Evolutionary conservation across 1,284 basidiomycete species (phyloP).

Genomic region (Trichosporon inkin): DNA sequence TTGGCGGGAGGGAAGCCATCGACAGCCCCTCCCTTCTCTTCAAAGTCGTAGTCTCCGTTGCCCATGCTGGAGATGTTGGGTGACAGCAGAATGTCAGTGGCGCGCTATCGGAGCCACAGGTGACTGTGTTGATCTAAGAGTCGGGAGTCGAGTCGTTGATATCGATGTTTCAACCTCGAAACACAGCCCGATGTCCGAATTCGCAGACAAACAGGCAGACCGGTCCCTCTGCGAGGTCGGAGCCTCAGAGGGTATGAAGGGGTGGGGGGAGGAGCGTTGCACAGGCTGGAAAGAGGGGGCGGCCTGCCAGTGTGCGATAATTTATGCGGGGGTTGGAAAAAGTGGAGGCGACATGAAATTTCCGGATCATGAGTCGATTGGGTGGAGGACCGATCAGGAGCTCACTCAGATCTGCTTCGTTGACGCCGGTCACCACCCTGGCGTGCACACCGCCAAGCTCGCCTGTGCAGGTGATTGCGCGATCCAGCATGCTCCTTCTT

Average conservation of each 20-base stretch:
- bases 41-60: not conserved
- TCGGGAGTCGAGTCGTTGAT: not conserved
- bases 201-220: too few relatives aligned
- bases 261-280: not conserved
- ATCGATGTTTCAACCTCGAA: not conserved
- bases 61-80: not conserved
- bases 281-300: not conserved
- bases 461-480: not conserved
- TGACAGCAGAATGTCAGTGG: not conserved
- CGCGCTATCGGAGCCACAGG: too few relatives aligned
- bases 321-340: constrained; percentile 1
- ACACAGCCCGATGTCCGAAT: too few relatives aligned
- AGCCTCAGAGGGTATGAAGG: too few relatives aligned
- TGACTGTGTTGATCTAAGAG: not conserved
- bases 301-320: not conserved
- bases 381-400: not conserved
- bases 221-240: too few relatives aligned
- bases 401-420: not conserved
- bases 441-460: not conserved
- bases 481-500: not conserved
- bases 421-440: too few relatives aligned
- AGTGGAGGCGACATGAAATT: not conserved
- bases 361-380: not conserved
- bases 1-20: not conserved
- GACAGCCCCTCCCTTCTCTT: not conserved